phyloP scores from a whole-genome alignment of 2,329 filamentous ascomycete species.

The Epichloe bromicola region DNA sequence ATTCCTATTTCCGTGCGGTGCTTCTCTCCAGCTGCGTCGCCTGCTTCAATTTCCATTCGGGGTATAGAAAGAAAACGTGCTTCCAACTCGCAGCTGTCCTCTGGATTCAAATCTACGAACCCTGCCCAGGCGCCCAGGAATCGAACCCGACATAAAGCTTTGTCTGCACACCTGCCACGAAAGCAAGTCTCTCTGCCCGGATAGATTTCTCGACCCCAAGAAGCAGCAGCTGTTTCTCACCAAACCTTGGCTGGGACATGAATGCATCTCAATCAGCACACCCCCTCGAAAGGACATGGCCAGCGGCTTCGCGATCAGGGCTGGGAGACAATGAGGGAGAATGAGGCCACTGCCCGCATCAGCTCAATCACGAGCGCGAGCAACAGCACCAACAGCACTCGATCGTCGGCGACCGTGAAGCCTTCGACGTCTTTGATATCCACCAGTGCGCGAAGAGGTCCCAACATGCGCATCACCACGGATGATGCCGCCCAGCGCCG shows the following conservation, averaged over 20 bases:
- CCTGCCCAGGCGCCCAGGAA: background rate
- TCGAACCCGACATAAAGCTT: background rate
- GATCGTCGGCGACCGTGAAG: conserved; percentile 52
- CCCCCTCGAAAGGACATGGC: conserved; percentile 17
- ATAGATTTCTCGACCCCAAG: background rate
- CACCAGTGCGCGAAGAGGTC: conserved; percentile 10
- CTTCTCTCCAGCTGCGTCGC: background rate
- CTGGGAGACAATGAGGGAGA: conserved; percentile 50
- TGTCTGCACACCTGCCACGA: background rate
- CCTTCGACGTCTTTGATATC: conserved; percentile 25
- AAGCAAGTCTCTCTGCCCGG: background rate
- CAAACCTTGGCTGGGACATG: conserved; percentile 18
- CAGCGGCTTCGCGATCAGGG: conserved; percentile 18
- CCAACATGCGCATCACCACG: conserved; percentile 17
- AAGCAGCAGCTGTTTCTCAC: background rate
- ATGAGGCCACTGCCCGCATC: conserved; percentile 51
- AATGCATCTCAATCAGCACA: conserved; percentile 13
- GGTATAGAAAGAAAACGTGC: no score
- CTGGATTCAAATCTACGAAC: background rate
- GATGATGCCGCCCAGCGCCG: conserved; percentile 31
- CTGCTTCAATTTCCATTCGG: background rate
- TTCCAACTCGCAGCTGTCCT: background rate
- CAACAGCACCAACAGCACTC: conserved; percentile 52
- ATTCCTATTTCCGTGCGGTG: background rate
- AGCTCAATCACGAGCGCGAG: conserved; percentile 23